Base-by-base conservation (phyloP, 2,329 filamentous ascomycete species). In the Simplicillium aogashimaense region DNA sequence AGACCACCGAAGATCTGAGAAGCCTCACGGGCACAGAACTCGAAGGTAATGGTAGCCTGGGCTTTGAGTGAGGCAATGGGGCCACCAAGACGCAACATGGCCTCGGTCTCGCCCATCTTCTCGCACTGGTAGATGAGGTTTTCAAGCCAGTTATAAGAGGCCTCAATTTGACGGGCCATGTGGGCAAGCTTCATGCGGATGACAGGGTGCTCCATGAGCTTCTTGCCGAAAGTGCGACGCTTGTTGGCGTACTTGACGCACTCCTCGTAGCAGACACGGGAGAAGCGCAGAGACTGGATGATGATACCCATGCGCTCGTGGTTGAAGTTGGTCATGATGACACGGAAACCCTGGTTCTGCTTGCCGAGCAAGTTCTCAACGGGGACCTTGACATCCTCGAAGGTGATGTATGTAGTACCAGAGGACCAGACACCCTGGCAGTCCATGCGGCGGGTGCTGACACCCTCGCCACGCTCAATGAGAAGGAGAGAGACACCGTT, bases 261-360 rank as follows among this genome's bases (percentile, higher is more conserved):
- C 67, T 98, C 92, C 61, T 97, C 90, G 71, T 87, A 95, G 75
- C 89, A 95, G 50, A 97, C 90, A 50, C 92, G 88, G 34, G 86
- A 82, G 76, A 98, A 97, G 56, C 92, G 88, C 49, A 95, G 64
- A 56, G 82, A 94, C 67, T 98, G 92, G 69, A 97, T 97, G 67
- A 97, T 89, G 65, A 98, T 97, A 47, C 92, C 92, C 53, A 98
- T 89, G 47, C 92, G 86, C 70, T 98, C 92, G 73, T 97, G 92
- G 76, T 97, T 97, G 74, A 95, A 95, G 75, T 95, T 95, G 60
- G 87, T 95, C 90, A 97, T 97, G 72, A 98, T 90, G 58, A 94
- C 88, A 67, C 89, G 86, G 78, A 98, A 98, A 31, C 92, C 92
- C 62, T 94, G 83, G 74, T 98, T 95, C 70, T 94, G 83, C 72